These are phyloP conservation scores for Tuctoria greenei DNA, from an alignment of 176 grass and related monocot genomes.

Conservation along the genomic window DNA sequence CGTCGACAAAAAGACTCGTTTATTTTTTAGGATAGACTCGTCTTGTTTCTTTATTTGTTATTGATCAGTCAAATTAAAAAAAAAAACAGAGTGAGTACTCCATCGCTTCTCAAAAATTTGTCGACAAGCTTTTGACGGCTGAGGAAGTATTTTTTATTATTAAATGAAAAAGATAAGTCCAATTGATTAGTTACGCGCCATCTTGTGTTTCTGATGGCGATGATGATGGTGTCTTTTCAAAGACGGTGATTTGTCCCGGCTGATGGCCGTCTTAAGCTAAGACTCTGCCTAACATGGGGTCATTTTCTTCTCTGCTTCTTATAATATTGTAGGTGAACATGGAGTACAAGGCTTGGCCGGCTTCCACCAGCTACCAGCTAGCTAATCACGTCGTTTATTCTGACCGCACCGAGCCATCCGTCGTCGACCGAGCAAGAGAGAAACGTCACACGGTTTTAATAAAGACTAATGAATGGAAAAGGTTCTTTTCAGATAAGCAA, in stretches of 20 bases:
- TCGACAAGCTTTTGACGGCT: too few species aligned
- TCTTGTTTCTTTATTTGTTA: too few species aligned
- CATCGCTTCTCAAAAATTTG: too few species aligned
- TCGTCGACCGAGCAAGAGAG: neutral
- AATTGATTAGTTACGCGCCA: neutral
- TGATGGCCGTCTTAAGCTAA: conserved; percentile 31
- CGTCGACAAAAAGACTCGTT: too few species aligned
- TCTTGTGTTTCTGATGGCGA: neutral
- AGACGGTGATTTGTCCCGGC: conserved; percentile 10
- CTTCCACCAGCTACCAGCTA: neutral
- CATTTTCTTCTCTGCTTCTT: neutral
- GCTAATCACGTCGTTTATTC: conserved; percentile 26
- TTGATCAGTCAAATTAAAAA: neutral
- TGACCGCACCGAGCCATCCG: conserved; percentile 14
- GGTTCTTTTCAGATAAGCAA: conserved; percentile 34
- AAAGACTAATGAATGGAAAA: conserved; percentile 38
- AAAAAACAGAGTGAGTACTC: too few species aligned
- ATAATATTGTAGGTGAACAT: neutral
- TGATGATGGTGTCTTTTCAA: neutral
- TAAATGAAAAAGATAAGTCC: neutral
- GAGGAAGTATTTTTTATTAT: too few species aligned
- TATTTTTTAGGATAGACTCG: too few species aligned
- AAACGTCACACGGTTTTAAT: conserved; percentile 9
- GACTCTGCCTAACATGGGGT: neutral
- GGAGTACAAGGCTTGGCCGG: conserved; percentile 1